A percentile compares a stretch with the other conserved stretches of the same genome.
phyloP scores from a whole-genome alignment of 179 eudicot species.

The Gypsophila paniculata region DNA sequence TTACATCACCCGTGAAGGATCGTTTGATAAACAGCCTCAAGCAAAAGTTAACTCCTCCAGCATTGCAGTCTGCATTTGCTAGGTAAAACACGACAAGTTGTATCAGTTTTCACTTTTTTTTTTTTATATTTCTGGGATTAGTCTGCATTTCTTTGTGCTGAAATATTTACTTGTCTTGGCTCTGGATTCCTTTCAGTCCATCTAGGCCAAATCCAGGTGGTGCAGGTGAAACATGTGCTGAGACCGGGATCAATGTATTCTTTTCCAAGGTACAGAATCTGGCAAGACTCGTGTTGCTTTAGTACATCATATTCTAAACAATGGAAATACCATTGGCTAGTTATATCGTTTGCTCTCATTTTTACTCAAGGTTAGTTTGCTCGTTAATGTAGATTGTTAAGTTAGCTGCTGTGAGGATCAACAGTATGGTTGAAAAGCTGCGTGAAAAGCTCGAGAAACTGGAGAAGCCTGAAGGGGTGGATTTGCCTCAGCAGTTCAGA shows the following conservation, averaged over 20 bases:
- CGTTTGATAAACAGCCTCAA: slow-evolving; percentile 66
- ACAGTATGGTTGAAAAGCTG: slow-evolving; percentile 81
- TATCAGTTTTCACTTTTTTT: no score
- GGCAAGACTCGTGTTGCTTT: no score
- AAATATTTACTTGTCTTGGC: no score
- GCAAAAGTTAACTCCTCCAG: slow-evolving; percentile 68
- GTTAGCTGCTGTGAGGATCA: slow-evolving; percentile 95
- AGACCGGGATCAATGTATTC: slow-evolving; percentile 77
- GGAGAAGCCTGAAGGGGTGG: slow-evolving; percentile 22
- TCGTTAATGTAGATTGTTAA: slow-evolving; percentile 57
- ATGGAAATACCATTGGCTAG: background rate
- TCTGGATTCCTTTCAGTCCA: slow-evolving; percentile 74
- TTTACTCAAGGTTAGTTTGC: background rate
- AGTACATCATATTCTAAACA: no score
- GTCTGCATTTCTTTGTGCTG: no score
- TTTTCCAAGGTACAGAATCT: slow-evolving; percentile 96
- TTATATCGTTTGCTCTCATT: background rate
- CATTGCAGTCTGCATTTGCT: slow-evolving; percentile 94
- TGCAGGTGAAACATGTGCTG: slow-evolving; percentile 99
- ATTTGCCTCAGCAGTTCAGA: slow-evolving; percentile 58
- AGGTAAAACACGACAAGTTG: no score
- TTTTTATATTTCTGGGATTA: no score
- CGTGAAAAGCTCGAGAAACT: slow-evolving; percentile 28
- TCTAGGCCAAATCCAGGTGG: slow-evolving; percentile 78
- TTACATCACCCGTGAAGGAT: slow-evolving; percentile 92